Evolutionary conservation across 164 flowering plant genomes (phyloP).

Genomic region (Warburgia ugandensis): DNA sequence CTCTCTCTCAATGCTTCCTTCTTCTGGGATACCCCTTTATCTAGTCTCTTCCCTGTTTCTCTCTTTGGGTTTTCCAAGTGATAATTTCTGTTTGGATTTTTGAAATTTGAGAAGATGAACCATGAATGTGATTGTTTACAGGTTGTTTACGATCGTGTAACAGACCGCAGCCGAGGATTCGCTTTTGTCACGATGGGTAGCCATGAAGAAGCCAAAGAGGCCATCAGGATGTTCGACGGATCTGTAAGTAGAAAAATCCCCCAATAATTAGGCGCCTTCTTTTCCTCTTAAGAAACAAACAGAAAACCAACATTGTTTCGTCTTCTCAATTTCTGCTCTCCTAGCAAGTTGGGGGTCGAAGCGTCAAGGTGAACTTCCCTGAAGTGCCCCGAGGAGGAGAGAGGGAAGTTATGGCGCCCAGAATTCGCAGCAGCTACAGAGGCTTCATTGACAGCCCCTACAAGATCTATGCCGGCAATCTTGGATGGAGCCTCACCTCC

Average conservation of each 20-base stretch:
- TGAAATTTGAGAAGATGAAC: not conserved
- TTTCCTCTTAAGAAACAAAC: not conserved
- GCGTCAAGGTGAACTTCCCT: conserved; percentile 82
- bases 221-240: conserved; percentile 74
- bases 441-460: conserved; percentile 71
- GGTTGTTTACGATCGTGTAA: conserved; percentile 75
- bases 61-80: not conserved
- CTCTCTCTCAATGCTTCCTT: not conserved
- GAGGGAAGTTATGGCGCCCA: conserved; percentile 68
- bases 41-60: not conserved
- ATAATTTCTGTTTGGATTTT: not conserved
- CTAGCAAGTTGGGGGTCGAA: conserved; percentile 83
- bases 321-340: too few relatives aligned
- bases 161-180: conserved; percentile 92
- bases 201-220: conserved; percentile 64
- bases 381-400: conserved; percentile 94
- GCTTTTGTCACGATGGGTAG: conserved; percentile 81
- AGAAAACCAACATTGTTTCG: not conserved
- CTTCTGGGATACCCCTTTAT: not conserved
- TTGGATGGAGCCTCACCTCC: conserved; percentile 70
- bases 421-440: conserved; percentile 37
- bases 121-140: too few relatives aligned
- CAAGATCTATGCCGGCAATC: conserved; percentile 92
- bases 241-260: conserved; percentile 49
- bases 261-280: not conserved